Evolutionary conservation across 2,329 filamentous ascomycete species (phyloP).

Genomic region (Samsoniella hepiali): DNA sequence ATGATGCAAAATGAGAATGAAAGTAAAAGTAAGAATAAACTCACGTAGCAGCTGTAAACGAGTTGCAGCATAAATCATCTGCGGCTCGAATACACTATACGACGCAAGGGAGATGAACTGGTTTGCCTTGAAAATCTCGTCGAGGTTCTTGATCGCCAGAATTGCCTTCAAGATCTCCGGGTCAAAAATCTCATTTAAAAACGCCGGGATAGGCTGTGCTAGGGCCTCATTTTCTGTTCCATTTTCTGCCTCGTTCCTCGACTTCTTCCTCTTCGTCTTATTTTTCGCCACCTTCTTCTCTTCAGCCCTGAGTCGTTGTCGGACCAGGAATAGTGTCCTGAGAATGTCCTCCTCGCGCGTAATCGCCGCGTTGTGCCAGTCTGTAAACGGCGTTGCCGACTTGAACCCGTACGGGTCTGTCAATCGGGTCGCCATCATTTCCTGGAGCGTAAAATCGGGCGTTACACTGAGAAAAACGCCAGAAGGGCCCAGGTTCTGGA

Average conservation of each 20-base stretch:
- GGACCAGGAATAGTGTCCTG: background rate
- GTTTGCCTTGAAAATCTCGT: conserved; percentile 20
- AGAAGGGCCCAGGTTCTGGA: conserved; percentile 23
- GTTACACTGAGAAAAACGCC: conserved; percentile 27
- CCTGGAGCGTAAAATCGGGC: conserved; percentile 27
- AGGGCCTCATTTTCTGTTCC: too few relatives aligned
- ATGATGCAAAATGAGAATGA: background rate
- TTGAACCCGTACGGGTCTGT: conserved; percentile 18
- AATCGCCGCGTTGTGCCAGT: conserved; percentile 21
- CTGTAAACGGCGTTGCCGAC: background rate
- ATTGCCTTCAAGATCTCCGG: background rate
- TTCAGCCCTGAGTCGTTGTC: background rate
- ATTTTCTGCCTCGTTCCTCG: too few relatives aligned
- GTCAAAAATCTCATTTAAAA: background rate
- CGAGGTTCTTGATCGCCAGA: background rate
- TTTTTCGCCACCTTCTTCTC: too few relatives aligned
- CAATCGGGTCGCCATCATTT: conserved; percentile 18
- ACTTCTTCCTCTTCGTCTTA: too few relatives aligned
- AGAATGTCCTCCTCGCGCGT: conserved; percentile 19
- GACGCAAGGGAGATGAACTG: conserved; percentile 20
- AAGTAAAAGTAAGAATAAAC: conserved; percentile 21
- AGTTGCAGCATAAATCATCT: conserved; percentile 17
- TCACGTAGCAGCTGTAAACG: conserved; percentile 18
- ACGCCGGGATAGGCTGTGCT: background rate
- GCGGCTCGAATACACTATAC: conserved; percentile 18